Evolutionary conservation across 345 rosid species (phyloP), one percentile per base, ranked within the genome.

Genomic region (Lepidium sativum): DNA sequence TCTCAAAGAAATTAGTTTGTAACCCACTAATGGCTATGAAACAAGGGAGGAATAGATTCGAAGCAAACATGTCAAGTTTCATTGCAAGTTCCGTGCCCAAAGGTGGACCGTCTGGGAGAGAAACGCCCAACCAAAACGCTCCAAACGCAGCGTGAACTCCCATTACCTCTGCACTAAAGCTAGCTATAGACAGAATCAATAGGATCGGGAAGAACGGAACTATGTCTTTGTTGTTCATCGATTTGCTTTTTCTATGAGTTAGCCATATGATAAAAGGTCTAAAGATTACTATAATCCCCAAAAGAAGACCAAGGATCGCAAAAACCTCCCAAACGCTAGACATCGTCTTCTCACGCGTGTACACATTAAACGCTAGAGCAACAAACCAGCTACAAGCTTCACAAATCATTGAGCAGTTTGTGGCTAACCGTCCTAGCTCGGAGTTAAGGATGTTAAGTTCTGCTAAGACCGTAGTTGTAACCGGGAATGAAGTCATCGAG

Each of bases 71-170:
- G 13, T 74, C 78, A 18, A 74, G 74, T 40, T 74, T 74, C 35
- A 15, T 57, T 23, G 72, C 48, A 2, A 74, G 72, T 45, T 62
- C 78, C 1, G 78, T 59, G 34, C 78, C 70, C 25, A 74, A 45
- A 45, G 78, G 74, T 0, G 78, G 78, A n/a, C 78, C 78, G 2
- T 74, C 78, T 21, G 74, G 77, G n/a, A 68, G 64, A 2, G 74
- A 68, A 39, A 74, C 68, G 6, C 78, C 78, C 7, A 74, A 39
- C 69, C 78, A 74, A 48, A 74, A 74, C 13, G 78, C 74, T 61
- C 70, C 77, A 55, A 67, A 74, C 17, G 74, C 77, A 9, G 77
- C 77, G 13, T 68, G 72, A 6, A 74, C 68, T 9, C 77, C 77
- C 34, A 74, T 21, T 0, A 29, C 45, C 52, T 74, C 77, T 0